A percentile compares a stretch with the other conserved stretches of the same genome.
Evolutionary conservation across 495 filamentous ascomycete species (phyloP).

Genomic region (Lasiosphaeria miniovina): DNA sequence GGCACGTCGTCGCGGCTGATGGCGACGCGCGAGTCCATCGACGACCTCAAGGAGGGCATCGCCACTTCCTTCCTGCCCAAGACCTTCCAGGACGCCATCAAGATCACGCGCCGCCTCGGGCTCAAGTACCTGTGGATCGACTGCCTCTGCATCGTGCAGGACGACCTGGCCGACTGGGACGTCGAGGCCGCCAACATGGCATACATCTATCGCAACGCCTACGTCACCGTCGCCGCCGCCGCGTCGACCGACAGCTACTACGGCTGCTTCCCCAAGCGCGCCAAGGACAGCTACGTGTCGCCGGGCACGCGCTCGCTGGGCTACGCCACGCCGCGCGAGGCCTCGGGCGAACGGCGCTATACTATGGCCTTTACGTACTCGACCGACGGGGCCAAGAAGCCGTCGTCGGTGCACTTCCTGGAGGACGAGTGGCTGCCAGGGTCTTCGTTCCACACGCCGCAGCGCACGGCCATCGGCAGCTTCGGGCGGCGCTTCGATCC

Average conservation of each 20-base stretch:
- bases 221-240: slow-evolving; percentile 2
- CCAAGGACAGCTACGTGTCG: no score
- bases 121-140: slow-evolving; percentile 6
- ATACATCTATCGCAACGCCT: background rate
- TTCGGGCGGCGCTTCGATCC: background rate
- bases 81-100: background rate
- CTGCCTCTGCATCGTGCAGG: slow-evolving; percentile 4
- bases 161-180: background rate
- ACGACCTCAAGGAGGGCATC: background rate
- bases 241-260: background rate
- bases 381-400: no score
- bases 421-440: no score
- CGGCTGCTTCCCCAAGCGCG: background rate
- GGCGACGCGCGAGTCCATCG: background rate
- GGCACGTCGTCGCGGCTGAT: background rate
- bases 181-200: slow-evolving; percentile 1
- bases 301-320: no score
- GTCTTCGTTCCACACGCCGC: background rate
- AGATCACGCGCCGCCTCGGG: background rate
- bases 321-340: no score
- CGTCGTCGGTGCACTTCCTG: no score
- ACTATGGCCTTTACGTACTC: no score
- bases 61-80: background rate
- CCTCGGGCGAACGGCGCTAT: background rate
- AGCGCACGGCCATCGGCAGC: background rate